A percentile compares a stretch with the other conserved stretches of the same genome.
Evolutionary conservation across 164 flowering plant genomes (phyloP).

Genomic region (Hamamelis virginiana): DNA sequence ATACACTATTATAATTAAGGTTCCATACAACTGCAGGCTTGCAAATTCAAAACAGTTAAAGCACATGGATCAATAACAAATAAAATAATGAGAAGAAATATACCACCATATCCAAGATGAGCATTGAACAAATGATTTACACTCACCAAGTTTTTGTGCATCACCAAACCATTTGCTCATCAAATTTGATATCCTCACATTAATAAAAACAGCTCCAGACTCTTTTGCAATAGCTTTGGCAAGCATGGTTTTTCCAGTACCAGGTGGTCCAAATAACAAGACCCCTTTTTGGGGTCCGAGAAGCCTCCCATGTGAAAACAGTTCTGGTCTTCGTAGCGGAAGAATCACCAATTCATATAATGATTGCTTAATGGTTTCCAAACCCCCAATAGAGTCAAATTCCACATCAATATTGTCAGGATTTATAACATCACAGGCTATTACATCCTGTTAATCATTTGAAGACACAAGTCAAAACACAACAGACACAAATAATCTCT

Average conservation of each 20-base stretch:
- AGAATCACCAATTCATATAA: slow-evolving; percentile 73
- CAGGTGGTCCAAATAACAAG: slow-evolving; percentile 76
- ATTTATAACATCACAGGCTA: slow-evolving; percentile 87
- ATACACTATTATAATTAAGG: too few species aligned
- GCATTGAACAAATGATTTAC: background rate
- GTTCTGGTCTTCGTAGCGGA: slow-evolving; percentile 72
- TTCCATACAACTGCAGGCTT: too few species aligned
- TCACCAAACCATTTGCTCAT: slow-evolving; percentile 99
- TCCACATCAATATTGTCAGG: slow-evolving; percentile 84
- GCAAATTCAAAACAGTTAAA: too few species aligned
- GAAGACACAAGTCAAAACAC: slow-evolving; percentile 6
- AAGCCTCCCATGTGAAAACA: slow-evolving; percentile 75
- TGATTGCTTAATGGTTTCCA: slow-evolving; percentile 70
- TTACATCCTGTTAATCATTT: slow-evolving; percentile 59
- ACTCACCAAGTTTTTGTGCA: slow-evolving; percentile 88
- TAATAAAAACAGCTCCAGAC: slow-evolving; percentile 88
- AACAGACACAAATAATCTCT: background rate
- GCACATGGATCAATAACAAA: background rate
- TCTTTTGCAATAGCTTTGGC: slow-evolving; percentile 94
- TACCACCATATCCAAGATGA: background rate
- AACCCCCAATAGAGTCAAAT: slow-evolving; percentile 79
- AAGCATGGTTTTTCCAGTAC: slow-evolving; percentile 82
- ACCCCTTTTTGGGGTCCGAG: slow-evolving; percentile 90
- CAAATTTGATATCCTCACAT: slow-evolving; percentile 77
- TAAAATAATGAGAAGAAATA: background rate